Evolutionary conservation across 331 rosid species (phyloP), one percentile per base, ranked within the genome.

Genomic region (Pyrus hybrid): DNA sequence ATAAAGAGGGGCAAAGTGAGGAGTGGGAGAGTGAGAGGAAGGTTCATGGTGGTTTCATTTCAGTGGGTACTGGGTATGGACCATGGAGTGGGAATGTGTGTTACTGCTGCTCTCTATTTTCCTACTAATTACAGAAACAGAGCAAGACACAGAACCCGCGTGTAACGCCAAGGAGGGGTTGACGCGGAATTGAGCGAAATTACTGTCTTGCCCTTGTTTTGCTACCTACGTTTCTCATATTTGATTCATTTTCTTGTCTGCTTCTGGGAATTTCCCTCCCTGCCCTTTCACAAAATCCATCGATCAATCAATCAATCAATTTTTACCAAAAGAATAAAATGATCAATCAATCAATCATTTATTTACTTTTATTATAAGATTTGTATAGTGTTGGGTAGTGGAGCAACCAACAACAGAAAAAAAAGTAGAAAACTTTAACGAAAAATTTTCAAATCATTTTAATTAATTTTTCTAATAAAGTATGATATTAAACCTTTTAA

Each of bases 31-130:
- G 9, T 71, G 20, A 18, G n/a, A 56, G 83, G 87, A 83, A 86
- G 56, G 89, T 86, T 83, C 87, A 56, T 71, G 85, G 25, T 20
- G 47, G 29, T 8, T 67, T 75, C 76, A 22, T 20, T 22, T 8
- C 6, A 10, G 45, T 9, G 45, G 45, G 45, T 9, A 2, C 0
- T 26, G 28, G 8, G 11, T 35, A 2, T 35, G 41, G 41, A 35
- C 41, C 28, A 26, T 26, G 45, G 45, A 37, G 45, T 37, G 45
- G 45, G 45, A 37, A 37, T 37, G n/a, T 2, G 7, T 57, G 1
- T 20, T 8, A 32, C 14, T 26, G 35, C 25, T 18, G 9, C 43
- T 28, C 74, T 11, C 11, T 23, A 2, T 41, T 64, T 33, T 37
- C 56, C 35, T 8, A 32, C 64, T 20, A 37, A 5, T 51, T 51